A percentile compares a stretch with the other conserved stretches of the same genome.
phyloP scores from a whole-genome alignment of 306 rosid species.

The Crotalaria pallida region DNA sequence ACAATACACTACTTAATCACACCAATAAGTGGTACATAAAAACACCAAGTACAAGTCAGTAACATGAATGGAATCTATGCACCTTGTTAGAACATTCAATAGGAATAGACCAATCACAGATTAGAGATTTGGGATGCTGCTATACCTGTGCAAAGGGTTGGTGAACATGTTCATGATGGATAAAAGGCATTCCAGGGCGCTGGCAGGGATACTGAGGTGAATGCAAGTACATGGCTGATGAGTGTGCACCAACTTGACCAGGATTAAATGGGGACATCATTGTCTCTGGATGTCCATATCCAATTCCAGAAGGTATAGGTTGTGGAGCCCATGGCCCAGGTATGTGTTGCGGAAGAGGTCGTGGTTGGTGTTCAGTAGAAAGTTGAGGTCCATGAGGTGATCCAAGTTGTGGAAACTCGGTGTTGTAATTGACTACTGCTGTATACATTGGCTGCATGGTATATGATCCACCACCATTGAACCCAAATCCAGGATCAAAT shows the following conservation, averaged over 20 bases:
- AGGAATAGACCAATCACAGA: neutral
- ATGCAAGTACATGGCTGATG: slow-evolving; percentile 72
- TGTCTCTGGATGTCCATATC: slow-evolving; percentile 81
- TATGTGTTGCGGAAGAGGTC: slow-evolving; percentile 67
- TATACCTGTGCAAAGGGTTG: slow-evolving; percentile 85
- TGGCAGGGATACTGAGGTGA: slow-evolving; percentile 86
- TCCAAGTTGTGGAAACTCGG: slow-evolving; percentile 96
- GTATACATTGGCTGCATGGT: slow-evolving; percentile 84
- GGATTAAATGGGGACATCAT: slow-evolving; percentile 71
- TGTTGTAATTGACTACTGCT: slow-evolving; percentile 81
- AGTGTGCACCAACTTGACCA: slow-evolving; percentile 65
- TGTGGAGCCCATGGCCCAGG: slow-evolving; percentile 75
- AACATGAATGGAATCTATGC: neutral
- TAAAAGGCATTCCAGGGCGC: slow-evolving; percentile 79
- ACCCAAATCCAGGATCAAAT: slow-evolving; percentile 96
- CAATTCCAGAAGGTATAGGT: slow-evolving; percentile 67
- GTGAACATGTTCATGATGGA: slow-evolving; percentile 80
- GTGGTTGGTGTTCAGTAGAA: slow-evolving; percentile 70
- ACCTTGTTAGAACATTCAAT: neutral
- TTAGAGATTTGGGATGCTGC: neutral
- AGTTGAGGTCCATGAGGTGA: slow-evolving; percentile 76
- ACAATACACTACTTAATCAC: neutral
- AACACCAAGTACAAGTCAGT: too few relatives aligned
- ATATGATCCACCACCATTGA: slow-evolving; percentile 85
- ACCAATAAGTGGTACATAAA: neutral